A percentile compares a stretch with the other conserved stretches of the same genome.
Conservation (phyloP, 805 yeast genomes). For the Nakazawaea holstii region DNA sequence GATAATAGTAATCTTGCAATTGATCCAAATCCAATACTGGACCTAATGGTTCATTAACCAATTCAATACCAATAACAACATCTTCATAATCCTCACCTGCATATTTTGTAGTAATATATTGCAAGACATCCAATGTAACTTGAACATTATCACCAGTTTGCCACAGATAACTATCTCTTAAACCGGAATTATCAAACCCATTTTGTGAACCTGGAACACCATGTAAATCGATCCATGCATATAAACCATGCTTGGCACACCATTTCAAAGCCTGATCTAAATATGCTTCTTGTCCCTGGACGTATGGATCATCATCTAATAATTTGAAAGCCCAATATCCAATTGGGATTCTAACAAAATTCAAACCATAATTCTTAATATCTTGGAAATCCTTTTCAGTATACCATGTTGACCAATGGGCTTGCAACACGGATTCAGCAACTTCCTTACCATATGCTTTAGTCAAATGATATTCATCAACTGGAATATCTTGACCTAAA, state of each 20-base stretch:
- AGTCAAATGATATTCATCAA: conserved; percentile 58
- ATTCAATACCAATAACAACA: conserved; percentile 64
- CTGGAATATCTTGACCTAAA: conserved; percentile 37
- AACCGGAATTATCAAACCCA: conserved; percentile 81
- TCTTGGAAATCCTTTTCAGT: conserved; percentile 51
- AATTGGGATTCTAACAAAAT: conserved; percentile 70
- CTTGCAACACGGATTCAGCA: conserved; percentile 35
- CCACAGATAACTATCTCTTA: conserved; percentile 46
- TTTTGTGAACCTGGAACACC: conserved; percentile 84
- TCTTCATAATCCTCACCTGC: conserved; percentile 41
- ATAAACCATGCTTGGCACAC: conserved; percentile 54
- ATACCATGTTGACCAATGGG: conserved; percentile 57
- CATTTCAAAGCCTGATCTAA: conserved; percentile 62
- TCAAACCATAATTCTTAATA: conserved; percentile 50
- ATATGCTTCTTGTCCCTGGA: conserved; percentile 59
- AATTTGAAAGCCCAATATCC: conserved; percentile 76
- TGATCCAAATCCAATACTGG: conserved; percentile 39
- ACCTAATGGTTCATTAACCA: conserved; percentile 69
- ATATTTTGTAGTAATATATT: conserved; percentile 46
- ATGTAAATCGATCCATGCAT: conserved; percentile 73
- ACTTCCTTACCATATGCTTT: conserved; percentile 40
- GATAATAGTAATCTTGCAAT: conserved; percentile 32
- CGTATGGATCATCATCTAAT: conserved; percentile 52
- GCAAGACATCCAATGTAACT: conserved; percentile 44
- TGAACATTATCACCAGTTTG: conserved; percentile 35